Conservation (phyloP, 176 grass and related monocot species). For the Saccharum officinarum region DNA sequence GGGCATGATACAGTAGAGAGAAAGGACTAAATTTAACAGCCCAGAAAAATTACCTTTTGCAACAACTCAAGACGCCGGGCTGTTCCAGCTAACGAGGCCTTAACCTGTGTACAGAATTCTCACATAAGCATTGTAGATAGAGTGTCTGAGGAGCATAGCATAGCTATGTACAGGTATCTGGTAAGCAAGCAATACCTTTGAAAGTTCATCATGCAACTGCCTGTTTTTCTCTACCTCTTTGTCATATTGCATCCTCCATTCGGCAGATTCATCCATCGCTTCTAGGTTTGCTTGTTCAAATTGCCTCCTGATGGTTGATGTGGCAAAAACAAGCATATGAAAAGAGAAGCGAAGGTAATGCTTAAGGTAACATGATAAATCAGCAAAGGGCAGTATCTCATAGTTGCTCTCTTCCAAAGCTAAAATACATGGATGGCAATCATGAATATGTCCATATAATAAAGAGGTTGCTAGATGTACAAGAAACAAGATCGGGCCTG, state of each 20-base stretch:
- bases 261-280: constrained; percentile 98
- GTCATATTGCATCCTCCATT: constrained; percentile 94
- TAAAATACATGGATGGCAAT: not conserved
- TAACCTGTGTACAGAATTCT: constrained; percentile 46
- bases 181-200: constrained; percentile 45
- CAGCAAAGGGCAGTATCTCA: not conserved
- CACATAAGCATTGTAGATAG: not conserved
- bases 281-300: constrained; percentile 73
- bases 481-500: not conserved
- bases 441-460: not conserved
- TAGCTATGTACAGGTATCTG: not conserved
- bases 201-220: constrained; percentile 71
- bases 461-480: not conserved
- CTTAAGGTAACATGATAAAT: not conserved
- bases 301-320: constrained; percentile 55
- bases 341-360: not conserved
- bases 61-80: constrained; percentile 41
- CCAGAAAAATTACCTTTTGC: constrained; percentile 59
- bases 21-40: not conserved
- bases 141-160: not conserved
- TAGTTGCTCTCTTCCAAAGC: not conserved
- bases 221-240: constrained; percentile 60
- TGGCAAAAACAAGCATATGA: not conserved
- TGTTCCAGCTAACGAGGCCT: constrained; percentile 52
- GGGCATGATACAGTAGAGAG: not conserved